Evolutionary conservation across 805 yeast species (phyloP).

Genomic region (Candida orba): DNA sequence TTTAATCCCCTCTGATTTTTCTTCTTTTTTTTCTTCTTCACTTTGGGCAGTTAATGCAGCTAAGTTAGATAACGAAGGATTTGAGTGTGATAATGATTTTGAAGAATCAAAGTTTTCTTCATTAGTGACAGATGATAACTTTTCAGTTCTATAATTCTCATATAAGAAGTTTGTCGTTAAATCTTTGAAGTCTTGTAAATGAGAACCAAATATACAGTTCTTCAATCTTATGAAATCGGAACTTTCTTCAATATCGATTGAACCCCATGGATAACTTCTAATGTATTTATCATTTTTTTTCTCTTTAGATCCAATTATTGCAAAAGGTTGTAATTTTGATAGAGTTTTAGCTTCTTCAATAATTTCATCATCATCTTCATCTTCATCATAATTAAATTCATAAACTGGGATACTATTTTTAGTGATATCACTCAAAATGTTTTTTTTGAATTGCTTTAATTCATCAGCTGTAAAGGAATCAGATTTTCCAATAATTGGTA

Average conservation of each 20-base stretch:
- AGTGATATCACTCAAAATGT: conserved; percentile 55
- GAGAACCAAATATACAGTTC: conserved; percentile 74
- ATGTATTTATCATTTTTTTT: conserved; percentile 46
- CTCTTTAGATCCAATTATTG: conserved; percentile 60
- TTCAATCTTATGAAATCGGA: conserved; percentile 53
- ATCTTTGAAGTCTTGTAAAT: conserved; percentile 74
- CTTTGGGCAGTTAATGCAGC: conserved; percentile 36
- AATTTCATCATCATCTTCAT: conserved; percentile 63
- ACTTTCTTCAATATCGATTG: conserved; percentile 40
- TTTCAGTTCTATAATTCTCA: conserved; percentile 75
- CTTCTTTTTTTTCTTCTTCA: conserved; percentile 4
- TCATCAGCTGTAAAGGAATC: conserved; percentile 64
- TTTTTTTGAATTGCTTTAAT: conserved; percentile 50
- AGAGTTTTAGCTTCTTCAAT: conserved; percentile 61
- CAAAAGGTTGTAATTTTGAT: conserved; percentile 66
- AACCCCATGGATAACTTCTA: conserved; percentile 76
- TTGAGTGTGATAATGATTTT: conserved; percentile 12
- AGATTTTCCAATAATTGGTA: conserved; percentile 65
- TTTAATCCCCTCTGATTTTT: neutral
- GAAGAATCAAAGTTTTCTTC: conserved; percentile 1
- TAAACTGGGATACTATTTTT: conserved; percentile 65
- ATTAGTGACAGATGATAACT: conserved; percentile 50
- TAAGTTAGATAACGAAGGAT: conserved; percentile 57
- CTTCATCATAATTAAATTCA: conserved; percentile 65
- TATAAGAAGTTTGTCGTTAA: conserved; percentile 69